Percentiles rank a stretch among this genome's conserved stretches.
phyloP scores from a whole-genome alignment of 139 green algal genomes.

The Closterium sp. region DNA sequence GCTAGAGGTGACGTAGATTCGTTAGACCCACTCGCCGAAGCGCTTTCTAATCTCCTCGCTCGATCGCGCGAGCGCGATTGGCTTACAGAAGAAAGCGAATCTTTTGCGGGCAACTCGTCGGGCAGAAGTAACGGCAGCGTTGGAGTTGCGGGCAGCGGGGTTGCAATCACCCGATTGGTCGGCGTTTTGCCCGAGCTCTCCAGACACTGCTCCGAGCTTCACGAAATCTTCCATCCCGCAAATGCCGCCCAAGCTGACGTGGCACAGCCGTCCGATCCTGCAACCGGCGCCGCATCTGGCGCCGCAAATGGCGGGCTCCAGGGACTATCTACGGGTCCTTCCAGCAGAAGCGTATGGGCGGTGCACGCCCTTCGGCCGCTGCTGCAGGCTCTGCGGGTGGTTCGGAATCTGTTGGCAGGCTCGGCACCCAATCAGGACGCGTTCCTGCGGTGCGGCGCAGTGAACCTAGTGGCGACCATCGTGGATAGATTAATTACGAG shows the following conservation, averaged over 20 bases:
- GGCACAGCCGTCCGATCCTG: not conserved
- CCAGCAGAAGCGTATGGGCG: not conserved
- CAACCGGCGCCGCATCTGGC: not conserved
- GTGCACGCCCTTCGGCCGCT: not conserved
- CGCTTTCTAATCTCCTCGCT: not conserved
- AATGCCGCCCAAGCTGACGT: not conserved
- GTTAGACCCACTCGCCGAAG: not conserved
- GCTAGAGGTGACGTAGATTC: not conserved
- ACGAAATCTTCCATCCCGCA: not conserved
- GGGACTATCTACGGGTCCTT: not conserved
- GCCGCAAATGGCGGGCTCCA: not conserved
- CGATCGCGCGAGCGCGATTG: not conserved
- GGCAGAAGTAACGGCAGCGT: not conserved
- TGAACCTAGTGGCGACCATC: slow-evolving; percentile 18
- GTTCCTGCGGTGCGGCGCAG: slow-evolving; percentile 23
- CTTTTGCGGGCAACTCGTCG: not conserved
- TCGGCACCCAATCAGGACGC: slow-evolving; percentile 25
- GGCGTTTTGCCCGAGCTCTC: not conserved
- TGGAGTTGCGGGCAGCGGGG: not conserved
- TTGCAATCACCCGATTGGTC: not conserved
- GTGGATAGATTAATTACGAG: slow-evolving; percentile 14
- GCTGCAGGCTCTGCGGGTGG: slow-evolving; percentile 11
- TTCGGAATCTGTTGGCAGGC: slow-evolving; percentile 22
- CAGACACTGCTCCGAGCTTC: not conserved
- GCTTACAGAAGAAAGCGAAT: not conserved